phyloP scores from a whole-genome alignment of 176 grass and related monocot species.

The sorghum (Sorghum bicolor) region DNA sequence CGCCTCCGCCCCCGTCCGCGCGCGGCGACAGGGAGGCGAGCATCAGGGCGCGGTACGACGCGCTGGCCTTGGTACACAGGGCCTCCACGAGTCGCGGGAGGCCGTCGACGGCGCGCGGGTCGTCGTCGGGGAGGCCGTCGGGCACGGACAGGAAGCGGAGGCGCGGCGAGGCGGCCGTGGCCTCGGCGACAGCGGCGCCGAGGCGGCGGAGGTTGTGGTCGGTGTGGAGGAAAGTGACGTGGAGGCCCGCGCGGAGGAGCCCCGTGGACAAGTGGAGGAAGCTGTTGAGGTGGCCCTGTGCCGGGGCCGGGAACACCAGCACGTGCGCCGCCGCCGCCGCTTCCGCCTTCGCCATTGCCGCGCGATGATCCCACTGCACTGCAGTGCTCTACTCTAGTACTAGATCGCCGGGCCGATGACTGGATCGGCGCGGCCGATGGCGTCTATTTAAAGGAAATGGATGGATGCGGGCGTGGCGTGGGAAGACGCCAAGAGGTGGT shows the following conservation, averaged over 20 bases:
- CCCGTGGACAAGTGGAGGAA: constrained; percentile 54
- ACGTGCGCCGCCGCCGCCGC: constrained; percentile 29
- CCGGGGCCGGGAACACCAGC: constrained; percentile 48
- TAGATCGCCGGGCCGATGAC: too few species aligned
- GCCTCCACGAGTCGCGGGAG: constrained; percentile 3
- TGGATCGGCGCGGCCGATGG: too few species aligned
- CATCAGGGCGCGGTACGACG: background rate
- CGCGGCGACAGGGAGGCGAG: background rate
- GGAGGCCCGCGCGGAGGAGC: constrained; percentile 37
- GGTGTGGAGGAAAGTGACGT: constrained; percentile 57
- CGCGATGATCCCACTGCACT: background rate
- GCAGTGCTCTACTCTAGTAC: background rate
- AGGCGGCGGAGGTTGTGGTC: constrained; percentile 35
- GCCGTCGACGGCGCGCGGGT: constrained; percentile 17
- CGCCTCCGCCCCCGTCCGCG: background rate
- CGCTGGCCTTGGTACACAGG: background rate
- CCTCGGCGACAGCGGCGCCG: background rate
- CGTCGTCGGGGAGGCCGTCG: constrained; percentile 54
- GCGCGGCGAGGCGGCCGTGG: constrained; percentile 9
- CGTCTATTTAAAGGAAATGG: background rate
- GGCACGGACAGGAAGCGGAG: constrained; percentile 48
- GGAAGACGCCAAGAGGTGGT: background rate
- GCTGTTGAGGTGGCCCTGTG: constrained; percentile 56
- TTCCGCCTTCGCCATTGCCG: background rate
- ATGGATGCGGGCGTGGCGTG: too few species aligned